phyloP scores from a whole-genome alignment of 352 stramenopile species.

The Pythium aquatile region DNA sequence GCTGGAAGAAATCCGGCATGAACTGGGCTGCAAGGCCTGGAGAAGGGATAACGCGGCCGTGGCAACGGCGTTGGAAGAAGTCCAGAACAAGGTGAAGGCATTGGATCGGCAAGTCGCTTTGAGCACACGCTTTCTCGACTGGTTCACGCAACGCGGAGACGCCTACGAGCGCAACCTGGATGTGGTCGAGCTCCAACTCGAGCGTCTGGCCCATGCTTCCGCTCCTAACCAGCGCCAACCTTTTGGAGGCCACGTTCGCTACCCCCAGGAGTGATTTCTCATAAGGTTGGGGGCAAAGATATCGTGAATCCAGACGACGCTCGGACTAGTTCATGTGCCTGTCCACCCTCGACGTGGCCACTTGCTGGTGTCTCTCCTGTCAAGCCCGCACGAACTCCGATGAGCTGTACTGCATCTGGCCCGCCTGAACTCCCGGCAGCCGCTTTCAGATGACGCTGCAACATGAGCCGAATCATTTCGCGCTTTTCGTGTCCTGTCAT shows the following conservation, averaged over 20 bases:
- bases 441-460: constrained; percentile 35
- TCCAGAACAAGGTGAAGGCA: constrained; percentile 26
- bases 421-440: background rate
- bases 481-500: constrained; percentile 50
- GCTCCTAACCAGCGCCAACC: constrained; percentile 43
- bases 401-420: background rate
- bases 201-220: constrained; percentile 38
- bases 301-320: constrained; percentile 19
- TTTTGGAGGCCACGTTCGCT: constrained; percentile 48
- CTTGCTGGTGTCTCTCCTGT: background rate
- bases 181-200: constrained; percentile 63
- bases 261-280: background rate
- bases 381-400: background rate
- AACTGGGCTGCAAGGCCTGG: constrained; percentile 32
- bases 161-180: constrained; percentile 74
- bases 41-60: constrained; percentile 25
- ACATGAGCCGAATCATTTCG: constrained; percentile 55
- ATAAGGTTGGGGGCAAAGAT: constrained; percentile 21
- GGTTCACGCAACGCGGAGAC: constrained; percentile 66
- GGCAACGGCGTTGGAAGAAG: background rate
- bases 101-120: constrained; percentile 47
- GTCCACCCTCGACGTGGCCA: background rate
- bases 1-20: constrained; percentile 22
- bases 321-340: constrained; percentile 7
- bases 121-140: constrained; percentile 68